Evolutionary conservation across 176 grass and related monocot species (phyloP), one percentile per base, ranked within the genome.

Genomic region (Carex scoparia): DNA sequence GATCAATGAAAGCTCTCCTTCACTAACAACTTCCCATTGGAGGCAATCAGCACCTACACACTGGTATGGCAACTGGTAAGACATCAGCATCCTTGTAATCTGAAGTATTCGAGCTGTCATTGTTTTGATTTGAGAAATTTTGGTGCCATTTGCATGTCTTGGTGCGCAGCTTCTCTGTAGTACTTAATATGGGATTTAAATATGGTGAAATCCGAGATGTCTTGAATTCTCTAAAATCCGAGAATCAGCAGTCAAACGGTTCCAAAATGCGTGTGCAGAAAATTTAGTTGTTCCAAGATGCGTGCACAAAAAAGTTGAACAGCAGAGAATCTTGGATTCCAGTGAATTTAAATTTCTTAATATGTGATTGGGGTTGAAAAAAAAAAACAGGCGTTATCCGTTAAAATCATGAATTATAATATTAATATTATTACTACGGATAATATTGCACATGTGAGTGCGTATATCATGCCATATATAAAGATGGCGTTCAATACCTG

Each of bases 1-100:
- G 68, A 71, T 46, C 68, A 37, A 68, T 2, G 65, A 68, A 38
- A 68, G 30, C 31, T 37, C 12, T 37, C 65, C 31, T 68, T 68
- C 62, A 65, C 27, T 31, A 32, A 65, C 10, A 30, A 65, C 27
- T 65, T 69, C 66, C 66, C 5, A 69, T 40, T 69, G 66, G 66
- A 69, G 68, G 68, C 68, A 71, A 71, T 71, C 68, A 16, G 40
- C 18, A 72, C 69, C 69, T 72, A 72, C 69, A 8, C 40, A 46
- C 65, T 72, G 69, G 38, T 72, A 72, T 72, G 69, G 18, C 27
- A 72, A 8, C 5, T 72, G 69, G 69, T 72, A 72, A 8, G 2
- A 72, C 42, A 72, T 72, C 69, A 72, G 32, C 65, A 68, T 68
- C 65, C 65, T 37, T 5, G 65, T 49, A 46, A 72, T 72, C 19